Percentiles rank a stretch among this genome's conserved stretches.
Evolutionary conservation across 2,329 filamentous ascomycete genomes (phyloP).

Genomic region (Ascochyta pisi): DNA sequence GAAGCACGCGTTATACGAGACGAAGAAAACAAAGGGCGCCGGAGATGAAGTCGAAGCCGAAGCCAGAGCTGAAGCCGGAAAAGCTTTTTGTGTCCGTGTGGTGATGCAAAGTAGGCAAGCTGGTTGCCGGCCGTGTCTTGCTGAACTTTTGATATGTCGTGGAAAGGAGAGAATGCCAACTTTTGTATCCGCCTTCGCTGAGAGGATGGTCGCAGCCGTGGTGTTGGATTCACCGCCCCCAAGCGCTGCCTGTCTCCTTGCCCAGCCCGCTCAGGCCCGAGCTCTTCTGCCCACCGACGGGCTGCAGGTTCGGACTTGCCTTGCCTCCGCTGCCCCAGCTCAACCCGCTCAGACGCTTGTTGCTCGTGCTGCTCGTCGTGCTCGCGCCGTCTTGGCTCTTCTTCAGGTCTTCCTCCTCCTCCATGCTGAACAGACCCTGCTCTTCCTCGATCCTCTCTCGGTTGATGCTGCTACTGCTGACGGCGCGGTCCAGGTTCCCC

Average conservation of each 20-base stretch:
- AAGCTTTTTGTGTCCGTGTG: no score
- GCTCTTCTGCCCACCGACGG: slow-evolving; percentile 42
- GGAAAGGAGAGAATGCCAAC: no score
- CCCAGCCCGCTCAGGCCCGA: slow-evolving; percentile 30
- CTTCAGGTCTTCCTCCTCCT: slow-evolving; percentile 48
- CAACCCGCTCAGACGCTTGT: slow-evolving; percentile 47
- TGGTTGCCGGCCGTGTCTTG: no score
- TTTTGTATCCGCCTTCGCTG: no score
- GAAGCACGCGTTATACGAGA: no score
- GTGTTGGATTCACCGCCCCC: slow-evolving; percentile 14
- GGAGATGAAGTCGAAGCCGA: no score
- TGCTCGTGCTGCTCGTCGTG: slow-evolving; percentile 42
- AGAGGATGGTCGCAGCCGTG: no score
- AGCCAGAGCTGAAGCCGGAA: no score
- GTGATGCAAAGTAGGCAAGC: no score
- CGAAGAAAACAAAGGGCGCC: no score
- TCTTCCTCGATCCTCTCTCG: slow-evolving; percentile 53
- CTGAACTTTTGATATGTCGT: no score
- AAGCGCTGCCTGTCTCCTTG: slow-evolving; percentile 23
- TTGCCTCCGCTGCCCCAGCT: slow-evolving; percentile 48
- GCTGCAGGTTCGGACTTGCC: slow-evolving; percentile 43
- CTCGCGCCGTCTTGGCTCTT: slow-evolving; percentile 45
- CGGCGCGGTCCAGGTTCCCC: slow-evolving; percentile 45
- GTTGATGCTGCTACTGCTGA: slow-evolving; percentile 50
- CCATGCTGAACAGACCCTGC: slow-evolving; percentile 53